Base-by-base conservation (phyloP, 2,329 filamentous ascomycete species). In the Phaeosphaeria sp. region DNA sequence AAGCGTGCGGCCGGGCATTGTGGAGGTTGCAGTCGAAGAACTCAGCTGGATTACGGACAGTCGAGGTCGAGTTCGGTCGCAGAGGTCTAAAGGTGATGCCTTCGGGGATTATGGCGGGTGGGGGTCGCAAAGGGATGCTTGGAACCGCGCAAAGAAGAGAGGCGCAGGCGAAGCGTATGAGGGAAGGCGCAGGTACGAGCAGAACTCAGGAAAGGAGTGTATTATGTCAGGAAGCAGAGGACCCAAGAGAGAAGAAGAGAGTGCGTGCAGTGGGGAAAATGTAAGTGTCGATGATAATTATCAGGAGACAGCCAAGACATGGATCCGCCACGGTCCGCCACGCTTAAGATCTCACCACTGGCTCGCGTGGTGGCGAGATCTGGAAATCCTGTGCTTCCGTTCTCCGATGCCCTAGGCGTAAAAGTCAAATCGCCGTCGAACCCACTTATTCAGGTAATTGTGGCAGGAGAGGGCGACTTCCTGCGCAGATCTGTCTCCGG, bases 1-100 rank as follows among this genome's bases (percentile, higher is more conserved):
- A 50, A 98, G 87, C 49, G 87, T 93, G 75, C 87, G 87, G 71
- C 87, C 88, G 67, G 93, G 91, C 91, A 96, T 97, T 17, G 59
- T 74, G 53, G 65, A 59, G 50, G 58, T 65, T 36, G 65, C 63
- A 44, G 63, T 5, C 17, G 36, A 39, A 17, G 36, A 39, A n/a
- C 15, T n/a, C 36, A 7, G n/a, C 11, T 39, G 15, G 36, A 4
- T n/a, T 6, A 15, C 13, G 15, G 15, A 5, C 13, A n/a, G 36
- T 13, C 6, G 42, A 44, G 3, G 21, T 11, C 15, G 2, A 46
- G 48, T 25, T 9, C 10, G n/a, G 33, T 7, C 36, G 25, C 22
- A 33, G 18, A 7, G 44, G 4, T 30, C 50, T 18, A 42, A 23
- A 55, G 41, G 43, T 20, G 27, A 39, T 43, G 33, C 39, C 27